These are phyloP conservation scores for Verticillium dahliae DNA, from an alignment of 2,329 filamentous ascomycete genomes.

Conservation along the genomic window DNA sequence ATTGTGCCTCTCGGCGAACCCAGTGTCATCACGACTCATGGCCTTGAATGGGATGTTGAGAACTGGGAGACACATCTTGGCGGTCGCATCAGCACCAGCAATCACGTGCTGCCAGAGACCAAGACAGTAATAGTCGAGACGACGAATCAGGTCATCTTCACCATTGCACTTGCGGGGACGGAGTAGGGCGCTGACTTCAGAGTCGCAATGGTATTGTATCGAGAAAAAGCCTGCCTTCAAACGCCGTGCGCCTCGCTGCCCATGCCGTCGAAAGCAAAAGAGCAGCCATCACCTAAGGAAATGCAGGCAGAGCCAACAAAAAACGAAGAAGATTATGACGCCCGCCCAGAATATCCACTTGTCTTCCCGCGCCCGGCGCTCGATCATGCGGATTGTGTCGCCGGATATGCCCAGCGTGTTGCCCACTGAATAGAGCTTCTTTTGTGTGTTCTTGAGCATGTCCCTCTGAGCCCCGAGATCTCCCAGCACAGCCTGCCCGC, in stretches of 20 bases:
- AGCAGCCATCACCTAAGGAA: constrained; percentile 59
- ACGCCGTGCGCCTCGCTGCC: constrained; percentile 7
- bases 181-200: constrained; percentile 10
- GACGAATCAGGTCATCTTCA: constrained; percentile 63
- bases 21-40: constrained; percentile 69
- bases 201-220: background rate
- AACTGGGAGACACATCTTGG: constrained; percentile 76
- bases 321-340: constrained; percentile 78
- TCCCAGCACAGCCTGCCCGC: constrained; percentile 82
- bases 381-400: constrained; percentile 95
- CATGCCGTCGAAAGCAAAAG: background rate
- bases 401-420: constrained; percentile 91
- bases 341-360: constrained; percentile 97
- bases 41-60: constrained; percentile 85
- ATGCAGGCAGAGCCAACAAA: constrained; percentile 87
- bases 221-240: background rate
- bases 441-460: constrained; percentile 91
- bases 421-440: constrained; percentile 81
- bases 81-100: constrained; percentile 71
- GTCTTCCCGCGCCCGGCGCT: constrained; percentile 84
- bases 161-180: constrained; percentile 50
- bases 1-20: constrained; percentile 80
- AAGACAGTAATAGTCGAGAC: constrained; percentile 57
- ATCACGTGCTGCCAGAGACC: constrained; percentile 58
- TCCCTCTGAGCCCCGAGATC: constrained; percentile 87